phyloP scores from a whole-genome alignment of 139 green algal species.

The Tetraselmis striata region DNA sequence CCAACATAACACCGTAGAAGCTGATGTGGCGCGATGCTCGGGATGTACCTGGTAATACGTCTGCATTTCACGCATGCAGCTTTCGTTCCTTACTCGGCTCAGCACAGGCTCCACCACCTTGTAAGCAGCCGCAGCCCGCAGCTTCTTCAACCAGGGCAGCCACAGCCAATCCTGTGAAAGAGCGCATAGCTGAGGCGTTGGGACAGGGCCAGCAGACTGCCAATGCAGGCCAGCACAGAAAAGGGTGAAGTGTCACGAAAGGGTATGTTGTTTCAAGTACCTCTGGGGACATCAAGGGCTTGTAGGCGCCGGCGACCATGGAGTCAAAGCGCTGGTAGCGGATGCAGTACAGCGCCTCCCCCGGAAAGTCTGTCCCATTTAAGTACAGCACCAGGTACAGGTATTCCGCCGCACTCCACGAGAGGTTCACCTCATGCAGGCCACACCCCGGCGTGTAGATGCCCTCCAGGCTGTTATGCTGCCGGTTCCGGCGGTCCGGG shows the following conservation, averaged over 20 bases:
- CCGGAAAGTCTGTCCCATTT: conserved; percentile 53
- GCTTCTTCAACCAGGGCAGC: not conserved
- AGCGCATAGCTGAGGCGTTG: not conserved
- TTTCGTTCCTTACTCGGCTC: conserved; percentile 24
- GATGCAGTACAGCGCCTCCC: conserved; percentile 58
- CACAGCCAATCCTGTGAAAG: not conserved
- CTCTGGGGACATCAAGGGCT: conserved; percentile 45
- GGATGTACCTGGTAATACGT: conserved; percentile 68
- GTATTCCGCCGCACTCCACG: conserved; percentile 73
- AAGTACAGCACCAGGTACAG: conserved; percentile 69
- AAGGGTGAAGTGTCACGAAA: not conserved
- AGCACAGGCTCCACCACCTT: conserved; percentile 15
- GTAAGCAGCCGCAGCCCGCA: not conserved
- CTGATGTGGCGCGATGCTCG: too few relatives aligned
- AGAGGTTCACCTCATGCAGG: conserved; percentile 51
- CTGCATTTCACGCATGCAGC: conserved; percentile 21
- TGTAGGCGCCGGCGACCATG: conserved; percentile 53
- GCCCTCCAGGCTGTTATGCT: conserved; percentile 40
- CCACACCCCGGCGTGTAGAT: conserved; percentile 54
- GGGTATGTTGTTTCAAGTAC: not conserved
- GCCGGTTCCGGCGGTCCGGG: conserved; percentile 63
- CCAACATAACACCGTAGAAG: too few relatives aligned
- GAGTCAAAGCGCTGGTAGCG: conserved; percentile 39
- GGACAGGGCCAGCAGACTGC: not conserved
- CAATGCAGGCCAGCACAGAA: not conserved